Conservation (phyloP, 148 eudicot genomes). For the Vaccinium macrocarpon region DNA sequence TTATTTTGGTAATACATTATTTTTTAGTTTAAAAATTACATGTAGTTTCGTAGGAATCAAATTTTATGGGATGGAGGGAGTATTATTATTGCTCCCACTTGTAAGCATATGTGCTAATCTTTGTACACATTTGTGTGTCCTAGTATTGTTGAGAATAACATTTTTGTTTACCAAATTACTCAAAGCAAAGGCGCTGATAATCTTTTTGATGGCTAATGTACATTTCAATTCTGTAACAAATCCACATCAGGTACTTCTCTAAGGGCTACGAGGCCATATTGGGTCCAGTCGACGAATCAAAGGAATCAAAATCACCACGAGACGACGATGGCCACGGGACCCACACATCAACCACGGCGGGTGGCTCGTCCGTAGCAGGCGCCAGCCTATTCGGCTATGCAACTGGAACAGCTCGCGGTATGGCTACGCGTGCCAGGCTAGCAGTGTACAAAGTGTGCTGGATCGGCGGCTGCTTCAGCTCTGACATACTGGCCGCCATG, state of each 20-base stretch:
- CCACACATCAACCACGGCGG: constrained; percentile 45
- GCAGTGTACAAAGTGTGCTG: constrained; percentile 53
- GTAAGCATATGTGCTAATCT: too few relatives aligned
- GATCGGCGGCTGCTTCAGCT: constrained; percentile 51
- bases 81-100: too few relatives aligned
- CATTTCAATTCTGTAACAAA: background rate
- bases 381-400: constrained; percentile 48
- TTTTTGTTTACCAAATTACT: background rate
- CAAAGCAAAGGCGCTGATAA: background rate
- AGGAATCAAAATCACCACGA: constrained; percentile 43
- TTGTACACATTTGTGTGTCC: too few relatives aligned
- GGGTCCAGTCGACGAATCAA: constrained; percentile 43
- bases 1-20: too few relatives aligned
- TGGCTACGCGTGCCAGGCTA: constrained; percentile 41
- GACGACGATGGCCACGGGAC: constrained; percentile 56
- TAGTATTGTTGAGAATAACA: too few relatives aligned
- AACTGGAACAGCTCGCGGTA: constrained; percentile 41
- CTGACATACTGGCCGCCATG: constrained; percentile 42
- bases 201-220: background rate
- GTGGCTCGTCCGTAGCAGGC: constrained; percentile 30
- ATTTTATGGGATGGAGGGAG: too few relatives aligned
- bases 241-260: constrained; percentile 45
- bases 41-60: too few relatives aligned
- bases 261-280: constrained; percentile 37
- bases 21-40: too few relatives aligned